Percentiles rank a stretch among this genome's conserved stretches.
These are phyloP conservation scores for Lentinus brumalis DNA, from an alignment of 768 basidiomycete genomes.

Conservation along the genomic window DNA sequence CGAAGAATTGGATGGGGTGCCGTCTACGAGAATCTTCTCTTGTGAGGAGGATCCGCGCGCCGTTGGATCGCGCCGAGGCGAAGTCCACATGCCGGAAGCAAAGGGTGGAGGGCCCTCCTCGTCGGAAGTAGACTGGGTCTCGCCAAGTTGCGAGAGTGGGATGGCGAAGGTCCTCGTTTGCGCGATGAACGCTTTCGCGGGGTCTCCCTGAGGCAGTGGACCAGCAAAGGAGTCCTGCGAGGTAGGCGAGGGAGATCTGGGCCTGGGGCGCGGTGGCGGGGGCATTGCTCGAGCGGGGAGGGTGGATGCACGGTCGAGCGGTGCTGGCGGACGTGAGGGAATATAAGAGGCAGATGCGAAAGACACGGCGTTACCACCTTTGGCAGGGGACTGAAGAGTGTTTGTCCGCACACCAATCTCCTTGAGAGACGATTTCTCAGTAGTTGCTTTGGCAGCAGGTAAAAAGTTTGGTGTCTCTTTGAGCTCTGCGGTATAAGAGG, in stretches of 20 bases:
- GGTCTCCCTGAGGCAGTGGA: constrained; percentile 45
- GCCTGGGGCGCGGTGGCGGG: constrained; percentile 23
- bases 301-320: constrained; percentile 18
- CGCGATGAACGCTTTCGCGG: constrained; percentile 47
- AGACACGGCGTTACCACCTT: constrained; percentile 32
- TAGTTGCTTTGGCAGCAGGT: neutral
- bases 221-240: constrained; percentile 70
- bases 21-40: constrained; percentile 45
- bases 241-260: constrained; percentile 38
- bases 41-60: neutral
- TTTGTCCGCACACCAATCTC: neutral
- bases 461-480: neutral
- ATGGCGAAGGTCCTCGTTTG: constrained; percentile 49
- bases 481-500: constrained; percentile 5
- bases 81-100: constrained; percentile 1
- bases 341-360: constrained; percentile 32
- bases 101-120: constrained; percentile 14
- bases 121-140: constrained; percentile 14
- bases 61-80: neutral
- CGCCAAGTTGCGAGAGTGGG: constrained; percentile 58
- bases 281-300: constrained; percentile 27
- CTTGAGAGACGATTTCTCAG: constrained; percentile 1
- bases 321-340: constrained; percentile 2
- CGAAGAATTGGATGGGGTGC: constrained; percentile 47
- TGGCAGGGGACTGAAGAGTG: neutral